Base-by-base conservation (phyloP, 768 basidiomycete genomes). In the Dentipellis sp. region DNA sequence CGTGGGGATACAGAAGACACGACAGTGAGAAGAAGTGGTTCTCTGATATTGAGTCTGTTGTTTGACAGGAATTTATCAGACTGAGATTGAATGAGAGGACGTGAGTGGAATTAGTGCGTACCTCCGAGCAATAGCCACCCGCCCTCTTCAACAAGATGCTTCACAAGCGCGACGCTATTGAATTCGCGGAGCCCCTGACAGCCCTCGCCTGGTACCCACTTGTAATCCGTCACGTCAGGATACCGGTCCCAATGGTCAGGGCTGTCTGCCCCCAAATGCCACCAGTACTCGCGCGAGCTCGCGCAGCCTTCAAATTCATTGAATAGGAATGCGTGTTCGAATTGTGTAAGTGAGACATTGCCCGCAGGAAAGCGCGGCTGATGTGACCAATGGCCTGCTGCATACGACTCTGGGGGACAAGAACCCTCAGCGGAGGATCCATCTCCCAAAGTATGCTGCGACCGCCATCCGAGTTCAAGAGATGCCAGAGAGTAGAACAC, bases 11-110 rank as follows among this genome's bases (percentile, higher is more conserved):
- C 3, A 87, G 73, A 42, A 78, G 62, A 63, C 85, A 87, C 0
- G 84, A 86, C 0, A 86, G 64, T 5, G 85, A 86, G 66, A 86
- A 87, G 72, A 87, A 87, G 65, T 87, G 84, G 59, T 81, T 82
- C 64, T 88, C 85, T 1, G 81, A 80, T 16, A 86, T 80, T 0
- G 84, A 86, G 63, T 88, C 84, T 82, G 59, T 37, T 6, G 29
- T 29, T 29, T 29, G 29, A 29, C 29, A 29, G 29, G 29, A 29
- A 29, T 29, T 29, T 29, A 29, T 29, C 29, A 29, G 29, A 6
- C 29, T 29, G 29, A 29, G 29, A 29, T 29, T 29, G 29, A 29
- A 10, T 10, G 39, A 40, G 39, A 10, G 38, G 38, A 40, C 17
- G 39, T 40, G 39, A 11, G 17, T 40, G 39, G 14, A 17, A 12